Base-by-base conservation (phyloP, 2,329 filamentous ascomycete species). In the Colletotrichum liriopes region DNA sequence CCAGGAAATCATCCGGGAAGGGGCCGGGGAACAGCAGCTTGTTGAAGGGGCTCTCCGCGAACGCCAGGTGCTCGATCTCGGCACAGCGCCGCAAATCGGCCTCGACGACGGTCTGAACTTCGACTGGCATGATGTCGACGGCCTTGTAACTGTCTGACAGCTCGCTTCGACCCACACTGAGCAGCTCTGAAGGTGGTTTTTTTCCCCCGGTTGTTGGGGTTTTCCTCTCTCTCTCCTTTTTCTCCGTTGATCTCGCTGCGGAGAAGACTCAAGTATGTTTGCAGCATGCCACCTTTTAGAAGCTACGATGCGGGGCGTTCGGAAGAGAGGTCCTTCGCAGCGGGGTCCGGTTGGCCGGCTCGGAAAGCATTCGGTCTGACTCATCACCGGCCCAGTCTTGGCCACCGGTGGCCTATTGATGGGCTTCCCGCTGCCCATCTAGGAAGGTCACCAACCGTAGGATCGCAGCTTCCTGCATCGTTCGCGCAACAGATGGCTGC, bases 1-100 rank as follows among this genome's bases (percentile, higher is more conserved):
- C 76, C n/a, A 74, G 52, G 6, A 69, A 73, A 18, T 76, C 65
- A 14, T 76, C 73, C 43, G 79, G 77, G 59, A 80, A 76, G 45
- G 78, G 79, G 1, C 79, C 80, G 20, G 79, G 79, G 68, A 81
- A 81, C 35, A 75, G 52, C 47, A 74, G 26, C n/a, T 52, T 37
- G 18, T 66, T 66, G 26, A 62, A 41, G 26, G 52, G 68, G 58
- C 60, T 69, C 43, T 58, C 55, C 23, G 47, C 51, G 35, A 73
- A 73, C 1, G 71, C 71, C 32, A 55, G 26, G 8, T 62, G 49
- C 61, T 73, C 71, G 35, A 73, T 62, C 58, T 73, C 67, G 67
- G 71, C 71, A 29, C 71, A 73, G 3, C 71, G 71, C 61, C 67
- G 67, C 20, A 71, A n/a, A 39, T 73, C 71, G 45, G 55, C 55